Conservation (phyloP, 2,329 filamentous ascomycete genomes). For the Talaromyces sp. region DNA sequence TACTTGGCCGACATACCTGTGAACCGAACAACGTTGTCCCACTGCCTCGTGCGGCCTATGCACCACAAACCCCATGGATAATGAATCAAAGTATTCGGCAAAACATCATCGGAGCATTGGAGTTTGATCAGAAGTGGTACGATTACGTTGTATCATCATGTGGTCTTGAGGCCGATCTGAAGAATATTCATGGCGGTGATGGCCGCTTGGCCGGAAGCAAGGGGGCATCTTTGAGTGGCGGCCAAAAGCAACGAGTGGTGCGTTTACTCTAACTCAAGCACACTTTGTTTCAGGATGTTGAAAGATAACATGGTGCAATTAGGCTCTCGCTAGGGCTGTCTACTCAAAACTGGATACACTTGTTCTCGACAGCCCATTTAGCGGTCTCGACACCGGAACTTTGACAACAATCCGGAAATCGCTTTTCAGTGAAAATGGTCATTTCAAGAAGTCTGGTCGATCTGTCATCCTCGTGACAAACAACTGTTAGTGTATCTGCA, state of each 20-base stretch:
- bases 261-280: too few relatives aligned
- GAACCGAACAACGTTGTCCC: neutral
- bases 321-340: too few relatives aligned
- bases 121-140: conserved; percentile 21
- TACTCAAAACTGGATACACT: too few relatives aligned
- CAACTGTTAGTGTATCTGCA: neutral
- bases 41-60: neutral
- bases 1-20: neutral
- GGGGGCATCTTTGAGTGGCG: conserved; percentile 49
- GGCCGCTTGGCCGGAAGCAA: conserved; percentile 47
- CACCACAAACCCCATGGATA: neutral
- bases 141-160: conserved; percentile 20
- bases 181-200: conserved; percentile 29
- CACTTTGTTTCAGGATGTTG: too few relatives aligned
- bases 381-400: too few relatives aligned
- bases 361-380: too few relatives aligned
- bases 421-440: neutral
- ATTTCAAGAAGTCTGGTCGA: neutral
- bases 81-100: neutral
- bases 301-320: too few relatives aligned
- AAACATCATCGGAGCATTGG: neutral
- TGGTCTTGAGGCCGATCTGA: conserved; percentile 31
- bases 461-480: neutral
- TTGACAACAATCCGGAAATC: neutral
- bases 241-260: conserved; percentile 48